Evolutionary conservation across 768 basidiomycete genomes (phyloP).

Genomic region (Artomyces pyxidatus): DNA sequence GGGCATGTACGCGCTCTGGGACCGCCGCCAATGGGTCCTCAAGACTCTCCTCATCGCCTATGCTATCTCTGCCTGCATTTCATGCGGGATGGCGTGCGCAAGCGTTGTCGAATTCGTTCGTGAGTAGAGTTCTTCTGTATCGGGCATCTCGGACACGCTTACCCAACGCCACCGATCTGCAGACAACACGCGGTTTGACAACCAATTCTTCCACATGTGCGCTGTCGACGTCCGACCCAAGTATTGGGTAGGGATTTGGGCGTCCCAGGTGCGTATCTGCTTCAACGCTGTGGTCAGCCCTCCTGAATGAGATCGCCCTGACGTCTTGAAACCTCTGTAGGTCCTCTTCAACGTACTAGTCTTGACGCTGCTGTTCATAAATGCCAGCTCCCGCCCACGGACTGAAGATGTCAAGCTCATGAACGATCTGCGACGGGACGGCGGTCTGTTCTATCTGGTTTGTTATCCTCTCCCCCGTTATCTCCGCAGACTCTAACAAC

Average conservation of each 20-base stretch:
- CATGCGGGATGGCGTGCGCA: conserved; percentile 2
- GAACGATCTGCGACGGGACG: conserved; percentile 28
- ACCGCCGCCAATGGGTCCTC: conserved; percentile 21
- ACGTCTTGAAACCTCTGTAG: conserved; percentile 18
- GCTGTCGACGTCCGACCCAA: conserved; percentile 1
- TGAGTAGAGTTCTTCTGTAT: neutral
- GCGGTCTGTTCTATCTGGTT: conserved; percentile 30
- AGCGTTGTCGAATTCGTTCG: conserved; percentile 1
- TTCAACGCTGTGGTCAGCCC: neutral
- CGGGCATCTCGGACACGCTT: neutral
- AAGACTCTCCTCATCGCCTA: conserved; percentile 1
- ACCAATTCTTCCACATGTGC: conserved; percentile 9
- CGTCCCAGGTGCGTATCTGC: conserved; percentile 25
- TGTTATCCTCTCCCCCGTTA: neutral
- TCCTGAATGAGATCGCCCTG: no score
- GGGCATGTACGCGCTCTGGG: conserved; percentile 31
- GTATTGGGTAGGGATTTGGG: conserved; percentile 22
- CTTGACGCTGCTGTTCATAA: conserved; percentile 25
- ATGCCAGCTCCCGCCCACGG: conserved; percentile 30
- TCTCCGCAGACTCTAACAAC: neutral
- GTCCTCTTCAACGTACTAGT: conserved; percentile 30
- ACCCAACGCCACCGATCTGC: neutral
- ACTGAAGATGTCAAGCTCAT: conserved; percentile 24
- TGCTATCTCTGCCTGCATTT: conserved; percentile 2
- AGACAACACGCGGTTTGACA: conserved; percentile 2